Percentiles rank a stretch among this genome's conserved stretches.
phyloP scores from a whole-genome alignment of 2,329 filamentous ascomycete species.

The Nemania bipapillata region DNA sequence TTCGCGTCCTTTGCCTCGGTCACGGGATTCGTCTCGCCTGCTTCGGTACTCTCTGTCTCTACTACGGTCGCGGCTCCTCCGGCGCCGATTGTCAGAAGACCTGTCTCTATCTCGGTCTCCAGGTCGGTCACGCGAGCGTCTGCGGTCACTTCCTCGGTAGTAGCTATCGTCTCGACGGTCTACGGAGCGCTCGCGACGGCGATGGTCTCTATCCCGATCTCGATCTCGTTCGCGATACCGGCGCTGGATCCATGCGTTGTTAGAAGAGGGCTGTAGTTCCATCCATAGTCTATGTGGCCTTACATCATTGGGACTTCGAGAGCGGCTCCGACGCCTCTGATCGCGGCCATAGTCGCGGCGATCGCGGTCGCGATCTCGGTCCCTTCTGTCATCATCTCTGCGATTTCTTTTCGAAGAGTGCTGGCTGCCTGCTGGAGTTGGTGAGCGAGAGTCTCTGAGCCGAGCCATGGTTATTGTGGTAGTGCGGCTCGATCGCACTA shows the following conservation, averaged over 20 bases:
- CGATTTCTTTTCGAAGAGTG: constrained; percentile 75
- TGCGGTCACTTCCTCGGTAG: constrained; percentile 69
- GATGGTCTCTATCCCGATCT: constrained; percentile 66
- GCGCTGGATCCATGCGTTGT: constrained; percentile 60
- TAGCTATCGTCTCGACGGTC: constrained; percentile 73
- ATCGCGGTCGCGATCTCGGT: constrained; percentile 59
- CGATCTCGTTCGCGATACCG: constrained; percentile 66
- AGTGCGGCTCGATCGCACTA: constrained; percentile 53
- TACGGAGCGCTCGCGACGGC: constrained; percentile 76
- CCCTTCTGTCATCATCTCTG: constrained; percentile 69
- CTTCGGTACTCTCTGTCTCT: constrained; percentile 69
- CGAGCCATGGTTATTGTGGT: constrained; percentile 64
- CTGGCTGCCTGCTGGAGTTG: constrained; percentile 91
- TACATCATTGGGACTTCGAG: constrained; percentile 71
- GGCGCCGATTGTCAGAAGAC: constrained; percentile 66
- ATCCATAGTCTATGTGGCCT: constrained; percentile 51
- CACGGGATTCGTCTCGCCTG: constrained; percentile 79
- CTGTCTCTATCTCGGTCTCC: constrained; percentile 64
- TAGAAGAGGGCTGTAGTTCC: constrained; percentile 51
- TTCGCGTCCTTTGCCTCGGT: constrained; percentile 72
- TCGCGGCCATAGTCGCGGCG: constrained; percentile 60
- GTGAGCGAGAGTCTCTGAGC: constrained; percentile 81
- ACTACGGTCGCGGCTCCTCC: constrained; percentile 69
- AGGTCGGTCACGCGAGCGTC: constrained; percentile 71
- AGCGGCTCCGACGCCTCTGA: constrained; percentile 64